Base-by-base conservation (phyloP, 768 basidiomycete genomes). In the Agaricus sinodeliciosus region DNA sequence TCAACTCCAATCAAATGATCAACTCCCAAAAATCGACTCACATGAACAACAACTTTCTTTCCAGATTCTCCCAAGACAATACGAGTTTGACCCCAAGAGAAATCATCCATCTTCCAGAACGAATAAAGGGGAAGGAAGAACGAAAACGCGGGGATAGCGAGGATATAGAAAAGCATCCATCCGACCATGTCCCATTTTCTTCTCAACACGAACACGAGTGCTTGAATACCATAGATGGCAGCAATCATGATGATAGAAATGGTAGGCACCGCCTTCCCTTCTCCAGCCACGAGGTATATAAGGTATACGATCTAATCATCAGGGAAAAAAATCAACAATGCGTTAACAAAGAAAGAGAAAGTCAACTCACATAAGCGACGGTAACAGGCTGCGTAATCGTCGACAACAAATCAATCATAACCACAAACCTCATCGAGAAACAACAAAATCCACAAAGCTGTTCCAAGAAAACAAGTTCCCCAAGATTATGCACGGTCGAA, bases 111-210 rank as follows among this genome's bases (percentile, higher is more conserved):
- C 59, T 74, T 78, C 94, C 94, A 98, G 85, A 97, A 95, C 4
- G 92, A 94, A 67, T 93, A 94, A 11, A 96, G 72, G 3, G 93
- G 94, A 25, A 97, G 80, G 73, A 90, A 78, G 78, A 96, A 90
- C 6, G 92, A 93, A 73, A 95, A 96, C 40, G 83, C 80, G 3
- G 94, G 94, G 58, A 97, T 90, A 51, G 95, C 94, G 35, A 94
- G 67, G 64, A 98, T 92, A 70, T 98, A 99, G 72, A 99, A 90
- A 27, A 91, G 61, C 87, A 92, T 91, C 92, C 94, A 95, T 3
- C 92, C 93, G 60, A 97, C 84, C 93, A 97, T 96, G 67, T 97
- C 94, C 90, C 94, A 98, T 67, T 96, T 93, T 58, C 92, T 83
- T 45, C 94, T 81, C 65, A 97, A 73, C 55, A 97, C 72, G 69